Conservation (phyloP, 768 basidiomycete species). For the Suillus fuscotomentosus region DNA sequence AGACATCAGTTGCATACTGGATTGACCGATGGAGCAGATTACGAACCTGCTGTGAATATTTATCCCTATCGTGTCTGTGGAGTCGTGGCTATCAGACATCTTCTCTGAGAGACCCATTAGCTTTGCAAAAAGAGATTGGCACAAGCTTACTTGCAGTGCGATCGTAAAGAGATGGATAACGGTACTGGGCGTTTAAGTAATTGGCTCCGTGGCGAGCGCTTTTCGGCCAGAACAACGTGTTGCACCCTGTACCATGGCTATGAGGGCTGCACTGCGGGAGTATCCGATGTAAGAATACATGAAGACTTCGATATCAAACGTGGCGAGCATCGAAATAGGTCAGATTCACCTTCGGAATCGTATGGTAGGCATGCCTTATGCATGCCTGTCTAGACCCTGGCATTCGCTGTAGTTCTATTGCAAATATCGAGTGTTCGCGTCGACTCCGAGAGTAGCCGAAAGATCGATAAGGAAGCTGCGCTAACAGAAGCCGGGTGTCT, state of each 20-base stretch:
- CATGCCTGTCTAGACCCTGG: not conserved
- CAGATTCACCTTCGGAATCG: not conserved
- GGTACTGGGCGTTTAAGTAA: not conserved
- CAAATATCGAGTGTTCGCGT: not conserved
- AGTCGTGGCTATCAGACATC: constrained; percentile 14
- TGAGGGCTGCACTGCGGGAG: not conserved
- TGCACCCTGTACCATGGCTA: not conserved
- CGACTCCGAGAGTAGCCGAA: not conserved
- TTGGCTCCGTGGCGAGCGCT: not conserved
- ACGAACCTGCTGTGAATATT: constrained; percentile 2
- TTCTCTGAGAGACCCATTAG: not conserved
- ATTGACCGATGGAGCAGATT: not conserved
- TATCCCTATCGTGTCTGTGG: constrained; percentile 6
- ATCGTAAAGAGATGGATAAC: not conserved
- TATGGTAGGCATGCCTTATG: not conserved
- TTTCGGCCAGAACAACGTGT: not conserved
- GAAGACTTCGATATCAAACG: constrained; percentile 1
- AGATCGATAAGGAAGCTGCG: not conserved
- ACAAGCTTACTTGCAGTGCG: not conserved
- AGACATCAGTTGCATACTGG: not conserved
- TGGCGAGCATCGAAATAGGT: not conserved
- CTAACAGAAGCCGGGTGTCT: no score
- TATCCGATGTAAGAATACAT: not conserved
- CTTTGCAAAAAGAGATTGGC: not conserved
- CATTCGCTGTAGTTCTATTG: not conserved